Conservation (phyloP, 169 alveolate species). For the Pseudocohnilembus persalinus region DNA sequence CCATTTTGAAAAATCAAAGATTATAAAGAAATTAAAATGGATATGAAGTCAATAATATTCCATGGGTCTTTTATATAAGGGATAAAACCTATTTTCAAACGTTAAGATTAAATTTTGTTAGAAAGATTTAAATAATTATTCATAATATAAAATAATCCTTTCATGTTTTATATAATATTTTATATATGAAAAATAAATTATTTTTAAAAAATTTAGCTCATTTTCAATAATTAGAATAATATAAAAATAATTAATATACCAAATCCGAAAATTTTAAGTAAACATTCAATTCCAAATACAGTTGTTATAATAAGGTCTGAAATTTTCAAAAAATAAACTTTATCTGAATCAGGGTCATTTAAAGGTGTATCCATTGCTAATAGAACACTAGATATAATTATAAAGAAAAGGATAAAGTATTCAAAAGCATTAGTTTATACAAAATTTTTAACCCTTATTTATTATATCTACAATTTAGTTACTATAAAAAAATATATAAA, state of each 20-base stretch:
- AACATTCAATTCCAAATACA: conserved; percentile 35
- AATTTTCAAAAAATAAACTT: neutral
- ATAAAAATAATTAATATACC: no score
- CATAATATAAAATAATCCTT: no score
- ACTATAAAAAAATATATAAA: neutral
- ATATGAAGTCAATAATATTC: conserved; percentile 43
- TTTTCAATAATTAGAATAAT: no score
- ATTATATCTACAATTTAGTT: neutral
- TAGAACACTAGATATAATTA: conserved; percentile 27
- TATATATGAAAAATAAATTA: no score
- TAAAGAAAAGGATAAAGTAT: conserved; percentile 32
- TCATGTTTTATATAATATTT: no score
- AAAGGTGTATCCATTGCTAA: conserved; percentile 39
- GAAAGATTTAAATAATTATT: no score
- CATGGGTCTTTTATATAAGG: conserved; percentile 14
- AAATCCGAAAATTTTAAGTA: conserved; percentile 33
- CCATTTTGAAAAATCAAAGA: neutral
- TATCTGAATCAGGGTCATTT: conserved; percentile 22
- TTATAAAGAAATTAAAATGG: neutral
- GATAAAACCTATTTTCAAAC: no score
- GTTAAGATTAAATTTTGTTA: no score
- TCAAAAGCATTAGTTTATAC: conserved; percentile 34
- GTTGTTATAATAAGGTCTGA: conserved; percentile 28
- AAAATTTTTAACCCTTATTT: neutral
- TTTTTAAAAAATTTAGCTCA: no score